Percentiles rank a stretch among this genome's conserved stretches.
phyloP scores from a whole-genome alignment of 345 rosid genomes.

The Microthlaspi erraticum region DNA sequence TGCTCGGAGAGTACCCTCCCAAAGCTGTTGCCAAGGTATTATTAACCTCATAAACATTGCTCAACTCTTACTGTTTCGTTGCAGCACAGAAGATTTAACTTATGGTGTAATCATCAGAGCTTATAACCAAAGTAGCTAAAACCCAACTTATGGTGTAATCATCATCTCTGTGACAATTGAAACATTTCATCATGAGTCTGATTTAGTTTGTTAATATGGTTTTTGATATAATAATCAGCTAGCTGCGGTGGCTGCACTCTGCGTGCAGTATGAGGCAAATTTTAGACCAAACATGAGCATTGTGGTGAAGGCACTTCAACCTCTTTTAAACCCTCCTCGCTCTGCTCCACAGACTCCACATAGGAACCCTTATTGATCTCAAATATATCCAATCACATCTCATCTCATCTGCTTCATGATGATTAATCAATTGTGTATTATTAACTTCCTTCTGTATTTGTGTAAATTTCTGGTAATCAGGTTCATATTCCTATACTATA shows the following conservation, averaged over 20 bases:
- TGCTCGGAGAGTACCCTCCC: conserved; percentile 67
- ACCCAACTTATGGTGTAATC: too few relatives aligned
- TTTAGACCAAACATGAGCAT: conserved; percentile 85
- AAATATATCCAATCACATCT: not conserved
- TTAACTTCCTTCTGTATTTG: not conserved
- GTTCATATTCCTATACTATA: not conserved
- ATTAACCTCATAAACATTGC: conserved; percentile 5
- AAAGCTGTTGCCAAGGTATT: conserved; percentile 80
- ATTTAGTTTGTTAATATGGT: conserved; percentile 15
- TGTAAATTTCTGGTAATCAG: conserved; percentile 18
- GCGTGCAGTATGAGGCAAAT: conserved; percentile 80
- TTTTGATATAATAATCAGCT: conserved; percentile 48
- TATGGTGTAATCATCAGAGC: conserved; percentile 5
- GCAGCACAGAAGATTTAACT: not conserved
- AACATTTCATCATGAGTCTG: conserved; percentile 3
- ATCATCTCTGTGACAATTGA: not conserved
- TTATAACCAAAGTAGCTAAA: not conserved
- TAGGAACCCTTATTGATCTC: conserved; percentile 36
- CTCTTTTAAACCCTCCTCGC: conserved; percentile 54
- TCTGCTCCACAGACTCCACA: conserved; percentile 45
- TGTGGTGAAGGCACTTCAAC: conserved; percentile 78
- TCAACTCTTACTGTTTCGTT: conserved; percentile 16
- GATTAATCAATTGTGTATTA: conserved; percentile 27
- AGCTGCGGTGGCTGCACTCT: conserved; percentile 81
- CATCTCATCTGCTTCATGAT: conserved; percentile 6